Base-by-base conservation (phyloP, 768 basidiomycete genomes). In the Panaeolus cyanescens region DNA sequence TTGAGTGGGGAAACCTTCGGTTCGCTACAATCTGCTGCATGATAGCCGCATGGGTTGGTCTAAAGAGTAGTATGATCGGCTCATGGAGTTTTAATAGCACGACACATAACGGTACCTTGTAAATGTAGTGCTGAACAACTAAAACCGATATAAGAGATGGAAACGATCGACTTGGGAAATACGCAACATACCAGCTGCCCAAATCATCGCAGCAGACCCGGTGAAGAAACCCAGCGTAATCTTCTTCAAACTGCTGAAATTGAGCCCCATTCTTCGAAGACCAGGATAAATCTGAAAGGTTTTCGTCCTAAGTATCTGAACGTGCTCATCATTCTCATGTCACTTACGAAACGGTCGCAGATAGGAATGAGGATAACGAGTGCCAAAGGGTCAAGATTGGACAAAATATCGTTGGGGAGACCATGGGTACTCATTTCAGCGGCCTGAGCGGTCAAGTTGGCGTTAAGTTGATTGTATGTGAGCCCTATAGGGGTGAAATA, bases 391-490 rank as follows among this genome's bases (percentile, higher is more conserved):
- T 91, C 88, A 53, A 91, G 75, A 70, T 91, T 91, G 54, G 87
- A 88, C 57, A 91, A 70, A 37, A 91, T 76, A 63, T 91, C 90
- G 65, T 91, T 91, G 6, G 89, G 89, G 30, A 87, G 40, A 55
- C 87, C 87, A 62, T 89, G 77, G 1, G 85, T 84, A 15, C 68
- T 69, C 90, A 91, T 90, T 0, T 85, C 85, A 4, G 88, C 90
- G 28, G 90, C 90, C 71, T 90, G 88, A 8, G 89, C 89, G 1
- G 81, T 83, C 70, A 91, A 65, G 70, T 91, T 91, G 74, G 85
- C 88, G 75, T 86, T 86, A 54, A 91, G 65, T 68, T 91, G 89
- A 67, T 86, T 88, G 73, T 90, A 57, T 1, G 86, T 79, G 40
- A 91, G 81, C 88, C 88, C 86, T 88, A 28, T 33, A 57, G 55